Evolutionary conservation across 768 basidiomycete species (phyloP), one percentile per base, ranked within the genome.

Genomic region (Daedaleopsis nitida): DNA sequence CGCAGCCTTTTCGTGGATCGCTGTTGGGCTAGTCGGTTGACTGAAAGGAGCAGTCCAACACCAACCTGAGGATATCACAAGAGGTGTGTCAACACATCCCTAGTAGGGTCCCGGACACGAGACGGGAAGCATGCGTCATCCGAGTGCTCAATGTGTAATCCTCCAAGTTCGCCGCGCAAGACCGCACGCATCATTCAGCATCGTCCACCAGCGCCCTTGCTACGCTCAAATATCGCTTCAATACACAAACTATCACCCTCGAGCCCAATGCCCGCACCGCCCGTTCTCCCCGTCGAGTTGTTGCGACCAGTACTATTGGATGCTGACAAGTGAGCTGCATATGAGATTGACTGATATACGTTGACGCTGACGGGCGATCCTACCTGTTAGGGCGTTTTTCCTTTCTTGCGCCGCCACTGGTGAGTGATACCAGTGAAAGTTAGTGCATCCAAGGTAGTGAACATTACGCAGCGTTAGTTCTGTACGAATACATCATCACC

Each of bases 401-500:
- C 8, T 60, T 3, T 60, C 58, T 3, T 59, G 58, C 21, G 65
- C 58, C 9, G 61, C 55, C 6, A 63, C 65, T 19, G 42, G 65
- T 65, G 21, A 35, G 57, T 52, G 17, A 23, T 23, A 19, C 21
- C 44, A 7, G 24, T 21, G 38, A 42, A 3, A 11, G n/a, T n/a
- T n/a, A n/a, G n/a, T n/a, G 17, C 11, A 17, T 34, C 10, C 24
- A 42, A 5, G 19, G 8, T 11, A 21, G 13, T 12, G 34, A 51
- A 24, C 19, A 14, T 16, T 13, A 12, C 6, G 34, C 23, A 65
- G 66, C 60, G 5, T 43, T 67, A 1, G 57, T 24, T 13, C 52
- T 62, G 9, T 67, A 64, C 43, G 66, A 67, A 19, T 51, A 67
- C 38, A 37, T 44, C 43, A 49, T 67, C 43, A 67, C 66, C 0